Evolutionary conservation across 495 filamentous ascomycete genomes (phyloP), one percentile per base, ranked within the genome.

Genomic region (Penicillium nucicola): DNA sequence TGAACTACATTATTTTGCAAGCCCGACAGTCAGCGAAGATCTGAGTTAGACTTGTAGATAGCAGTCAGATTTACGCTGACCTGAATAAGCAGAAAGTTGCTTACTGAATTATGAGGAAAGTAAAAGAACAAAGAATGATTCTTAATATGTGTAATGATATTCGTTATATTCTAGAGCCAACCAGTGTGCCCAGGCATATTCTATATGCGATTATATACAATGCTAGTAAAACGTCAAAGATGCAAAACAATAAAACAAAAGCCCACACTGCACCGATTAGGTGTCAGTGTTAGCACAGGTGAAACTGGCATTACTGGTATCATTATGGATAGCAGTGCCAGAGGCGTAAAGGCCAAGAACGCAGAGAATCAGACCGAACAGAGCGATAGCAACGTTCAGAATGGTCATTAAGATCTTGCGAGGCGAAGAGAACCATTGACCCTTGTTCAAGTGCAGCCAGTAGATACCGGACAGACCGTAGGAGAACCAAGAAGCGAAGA

Each of bases 401-500:
- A 69, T 35, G 14, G 54, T 59, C 20, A 71, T 32, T 11, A 42
- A 43, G n/a, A 68, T 67, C 60, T 71, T 71, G 42, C 55, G 56
- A 3, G 65, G 65, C 4, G 55, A 57, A 12, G 66, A 48, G 17
- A 66, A 64, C 60, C 62, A 68, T 40, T 58, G 40, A 11, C 66
- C 68, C 9, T 53, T 32, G 47, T 76, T 76, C 45, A 76, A 28
- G 50, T 65, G 64, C 13, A 77, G 48, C 74, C 74, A 74, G 56
- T 70, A 77, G 18, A 75, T 56, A 34, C 72, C 70, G 41, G 61
- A 64, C 9, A 74, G 56, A 25, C 74, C 72, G 42, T 71, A 70
- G 18, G 65, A 74, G 58, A 76, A 76, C 72, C 68, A 72, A 41
- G 45, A 59, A 22, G 67, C 69, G 49, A 72, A 72, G 9, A 72